phyloP scores from a whole-genome alignment of 345 rosid genomes.

The Ceriops decandra region DNA sequence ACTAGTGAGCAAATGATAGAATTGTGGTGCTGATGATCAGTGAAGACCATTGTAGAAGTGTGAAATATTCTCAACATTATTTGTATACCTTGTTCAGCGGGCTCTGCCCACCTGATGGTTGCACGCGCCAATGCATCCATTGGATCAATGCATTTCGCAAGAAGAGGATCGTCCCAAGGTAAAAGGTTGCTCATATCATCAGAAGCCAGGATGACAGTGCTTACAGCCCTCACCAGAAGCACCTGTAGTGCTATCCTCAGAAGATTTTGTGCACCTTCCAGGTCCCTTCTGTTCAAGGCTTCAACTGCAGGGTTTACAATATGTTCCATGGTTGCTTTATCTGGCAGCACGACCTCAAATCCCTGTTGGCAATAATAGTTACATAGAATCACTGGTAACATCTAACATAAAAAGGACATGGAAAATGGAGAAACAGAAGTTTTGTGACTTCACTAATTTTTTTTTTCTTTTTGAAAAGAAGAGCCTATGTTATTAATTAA shows the following conservation, averaged over 20 bases:
- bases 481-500: too few relatives aligned
- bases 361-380: conserved; percentile 25
- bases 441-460: too few relatives aligned
- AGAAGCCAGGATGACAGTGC: conserved; percentile 37
- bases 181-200: conserved; percentile 35
- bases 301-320: conserved; percentile 42
- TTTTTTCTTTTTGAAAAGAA: too few relatives aligned
- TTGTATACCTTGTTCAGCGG: conserved; percentile 26
- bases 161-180: conserved; percentile 50
- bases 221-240: conserved; percentile 50
- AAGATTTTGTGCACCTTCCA: conserved; percentile 48
- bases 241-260: conserved; percentile 51
- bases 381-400: background rate
- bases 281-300: conserved; percentile 40
- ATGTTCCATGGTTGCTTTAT: conserved; percentile 51
- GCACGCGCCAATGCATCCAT: conserved; percentile 42
- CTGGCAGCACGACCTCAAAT: conserved; percentile 46
- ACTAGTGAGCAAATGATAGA: too few relatives aligned
- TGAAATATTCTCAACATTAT: background rate
- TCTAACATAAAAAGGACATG: background rate
- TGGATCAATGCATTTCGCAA: conserved; percentile 45
- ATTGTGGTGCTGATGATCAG: too few relatives aligned
- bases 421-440: too few relatives aligned
- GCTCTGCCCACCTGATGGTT: conserved; percentile 38
- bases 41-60: background rate